Conservation (phyloP, 306 rosid genomes). For the Cyamopsis tetragonoloba region DNA sequence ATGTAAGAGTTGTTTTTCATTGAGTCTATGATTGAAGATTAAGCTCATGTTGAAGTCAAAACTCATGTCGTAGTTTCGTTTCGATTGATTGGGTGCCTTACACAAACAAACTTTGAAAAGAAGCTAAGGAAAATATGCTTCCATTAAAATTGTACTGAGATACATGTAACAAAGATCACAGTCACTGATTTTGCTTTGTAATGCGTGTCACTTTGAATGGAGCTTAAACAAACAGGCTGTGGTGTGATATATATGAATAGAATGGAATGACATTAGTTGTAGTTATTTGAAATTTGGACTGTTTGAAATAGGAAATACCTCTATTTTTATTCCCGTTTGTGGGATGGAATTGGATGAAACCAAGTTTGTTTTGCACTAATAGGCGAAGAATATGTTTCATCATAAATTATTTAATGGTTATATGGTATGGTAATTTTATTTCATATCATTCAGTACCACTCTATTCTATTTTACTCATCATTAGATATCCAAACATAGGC, state of each 20-base stretch:
- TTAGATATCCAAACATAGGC: not conserved
- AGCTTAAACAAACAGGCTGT: no score
- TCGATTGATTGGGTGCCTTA: not conserved
- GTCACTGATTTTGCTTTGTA: no score
- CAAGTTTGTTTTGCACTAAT: not conserved
- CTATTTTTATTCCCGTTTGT: not conserved
- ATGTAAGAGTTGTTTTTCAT: not conserved
- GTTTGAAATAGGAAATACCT: not conserved
- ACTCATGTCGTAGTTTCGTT: not conserved
- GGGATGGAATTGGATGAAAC: not conserved
- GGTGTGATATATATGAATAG: no score
- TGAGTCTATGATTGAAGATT: not conserved
- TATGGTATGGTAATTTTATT: not conserved
- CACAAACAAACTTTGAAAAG: no score
- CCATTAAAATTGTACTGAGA: no score
- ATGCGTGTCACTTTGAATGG: no score
- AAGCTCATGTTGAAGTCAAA: not conserved
- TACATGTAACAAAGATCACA: no score
- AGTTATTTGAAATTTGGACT: not conserved
- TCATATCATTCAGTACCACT: not conserved
- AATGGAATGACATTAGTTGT: not conserved
- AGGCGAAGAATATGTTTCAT: no score
- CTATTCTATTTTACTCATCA: not conserved
- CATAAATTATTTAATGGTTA: not conserved
- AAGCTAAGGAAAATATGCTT: no score